Evolutionary conservation across 768 basidiomycete genomes (phyloP).

Genomic region (Psilocybe sp.): DNA sequence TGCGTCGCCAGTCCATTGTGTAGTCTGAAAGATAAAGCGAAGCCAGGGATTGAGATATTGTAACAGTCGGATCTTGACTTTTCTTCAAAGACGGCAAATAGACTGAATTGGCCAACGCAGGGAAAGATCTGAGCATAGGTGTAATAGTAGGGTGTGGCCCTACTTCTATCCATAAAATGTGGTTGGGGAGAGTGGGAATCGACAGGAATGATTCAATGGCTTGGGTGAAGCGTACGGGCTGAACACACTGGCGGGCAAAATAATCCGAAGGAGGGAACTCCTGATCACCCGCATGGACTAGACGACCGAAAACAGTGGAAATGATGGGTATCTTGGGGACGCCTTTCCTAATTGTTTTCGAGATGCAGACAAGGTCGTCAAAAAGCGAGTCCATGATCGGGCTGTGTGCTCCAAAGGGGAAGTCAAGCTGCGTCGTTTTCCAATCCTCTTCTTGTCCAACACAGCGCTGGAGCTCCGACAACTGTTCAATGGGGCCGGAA

Average conservation of each 20-base stretch:
- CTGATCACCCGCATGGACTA: slow-evolving; percentile 51
- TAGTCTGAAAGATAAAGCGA: slow-evolving; percentile 43
- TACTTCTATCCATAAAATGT: slow-evolving; percentile 58
- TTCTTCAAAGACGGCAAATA: slow-evolving; percentile 51
- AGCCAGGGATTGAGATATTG: slow-evolving; percentile 43
- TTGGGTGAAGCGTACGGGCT: slow-evolving; percentile 54
- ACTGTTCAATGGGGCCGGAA: slow-evolving; percentile 46
- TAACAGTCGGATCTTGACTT: slow-evolving; percentile 38
- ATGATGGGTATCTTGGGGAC: slow-evolving; percentile 56
- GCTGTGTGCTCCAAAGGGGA: slow-evolving; percentile 67
- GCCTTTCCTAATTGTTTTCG: slow-evolving; percentile 31
- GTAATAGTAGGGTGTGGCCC: slow-evolving; percentile 59
- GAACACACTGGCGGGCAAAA: slow-evolving; percentile 54
- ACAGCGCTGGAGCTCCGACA: slow-evolving; percentile 37
- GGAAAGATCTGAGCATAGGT: slow-evolving; percentile 50
- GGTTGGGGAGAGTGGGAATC: slow-evolving; percentile 18
- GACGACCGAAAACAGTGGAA: slow-evolving; percentile 56
- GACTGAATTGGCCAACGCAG: slow-evolving; percentile 27
- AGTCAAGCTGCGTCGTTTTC: slow-evolving; percentile 42
- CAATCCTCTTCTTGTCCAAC: slow-evolving; percentile 33
- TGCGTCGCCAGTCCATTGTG: slow-evolving; percentile 49
- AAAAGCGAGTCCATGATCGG: slow-evolving; percentile 55
- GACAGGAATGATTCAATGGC: slow-evolving; percentile 41
- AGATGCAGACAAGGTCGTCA: slow-evolving; percentile 41
- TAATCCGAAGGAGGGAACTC: slow-evolving; percentile 47